Conservation (phyloP, 2,329 filamentous ascomycete species). For the Talaromyces islandicus region DNA sequence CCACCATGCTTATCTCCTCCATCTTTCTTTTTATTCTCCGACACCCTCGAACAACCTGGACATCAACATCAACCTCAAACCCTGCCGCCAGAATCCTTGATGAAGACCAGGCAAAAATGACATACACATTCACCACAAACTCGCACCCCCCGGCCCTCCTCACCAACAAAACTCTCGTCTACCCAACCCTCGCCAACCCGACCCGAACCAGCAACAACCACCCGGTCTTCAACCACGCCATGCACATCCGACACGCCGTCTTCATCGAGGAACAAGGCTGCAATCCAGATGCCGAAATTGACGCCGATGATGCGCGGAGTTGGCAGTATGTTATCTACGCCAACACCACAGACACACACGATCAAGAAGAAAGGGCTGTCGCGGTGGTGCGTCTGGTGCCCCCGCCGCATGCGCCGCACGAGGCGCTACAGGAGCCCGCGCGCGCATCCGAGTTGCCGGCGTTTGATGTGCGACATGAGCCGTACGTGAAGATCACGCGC, state of each 20-base stretch:
- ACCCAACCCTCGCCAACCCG: constrained; percentile 20
- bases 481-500: constrained; percentile 76
- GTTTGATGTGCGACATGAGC: constrained; percentile 55
- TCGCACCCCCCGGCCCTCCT: constrained; percentile 2
- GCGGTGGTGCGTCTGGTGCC: constrained; percentile 77
- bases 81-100: not conserved
- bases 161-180: constrained; percentile 11
- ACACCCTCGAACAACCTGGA: too few relatives aligned
- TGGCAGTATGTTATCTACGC: constrained; percentile 86
- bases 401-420: constrained; percentile 65
- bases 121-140: constrained; percentile 2
- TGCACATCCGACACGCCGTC: constrained; percentile 52
- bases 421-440: constrained; percentile 24
- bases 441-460: constrained; percentile 15
- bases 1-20: not conserved
- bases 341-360: constrained; percentile 34
- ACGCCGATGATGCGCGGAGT: constrained; percentile 69
- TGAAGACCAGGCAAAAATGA: not conserved
- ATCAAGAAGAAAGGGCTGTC: constrained; percentile 44
- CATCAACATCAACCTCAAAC: not conserved
- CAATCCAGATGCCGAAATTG: constrained; percentile 64
- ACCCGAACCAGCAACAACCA: constrained; percentile 35
- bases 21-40: not conserved
- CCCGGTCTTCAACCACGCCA: constrained; percentile 54
- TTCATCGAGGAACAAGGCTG: constrained; percentile 54